phyloP scores from a whole-genome alignment of 371 early-diverging fungal genomes.

The Mucor sp. region DNA sequence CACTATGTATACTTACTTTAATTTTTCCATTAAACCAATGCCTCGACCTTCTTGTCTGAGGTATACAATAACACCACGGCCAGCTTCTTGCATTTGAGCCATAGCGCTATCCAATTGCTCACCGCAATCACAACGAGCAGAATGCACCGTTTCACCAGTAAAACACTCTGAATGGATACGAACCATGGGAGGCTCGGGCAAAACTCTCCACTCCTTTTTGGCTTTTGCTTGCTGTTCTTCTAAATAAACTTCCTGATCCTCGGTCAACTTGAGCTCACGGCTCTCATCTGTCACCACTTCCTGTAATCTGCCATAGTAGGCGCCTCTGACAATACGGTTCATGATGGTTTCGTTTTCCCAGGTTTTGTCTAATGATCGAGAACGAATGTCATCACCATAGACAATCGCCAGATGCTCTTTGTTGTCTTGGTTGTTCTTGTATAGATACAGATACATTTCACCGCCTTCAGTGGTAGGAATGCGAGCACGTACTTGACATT shows the following conservation, averaged over 20 bases:
- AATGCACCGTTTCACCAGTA: conserved; percentile 94
- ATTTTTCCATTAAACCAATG: conserved; percentile 91
- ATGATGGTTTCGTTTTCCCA: conserved; percentile 75
- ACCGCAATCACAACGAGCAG: conserved; percentile 95
- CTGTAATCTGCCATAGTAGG: conserved; percentile 65
- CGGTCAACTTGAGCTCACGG: conserved; percentile 32
- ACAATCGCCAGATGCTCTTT: conserved; percentile 95
- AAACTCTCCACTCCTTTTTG: conserved; percentile 30
- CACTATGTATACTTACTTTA: conserved; percentile 62
- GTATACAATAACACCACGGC: conserved; percentile 90
- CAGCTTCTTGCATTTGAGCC: conserved; percentile 81
- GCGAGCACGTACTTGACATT: conserved; percentile 83
- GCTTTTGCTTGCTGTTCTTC: conserved; percentile 43
- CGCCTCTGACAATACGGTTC: conserved; percentile 81
- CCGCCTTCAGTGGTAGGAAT: conserved; percentile 86
- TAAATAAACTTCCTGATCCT: conserved; percentile 39
- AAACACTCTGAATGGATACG: conserved; percentile 97
- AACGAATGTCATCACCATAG: conserved; percentile 81
- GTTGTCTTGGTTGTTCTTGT: conserved; percentile 80
- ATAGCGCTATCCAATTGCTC: conserved; percentile 94
- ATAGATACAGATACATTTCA: conserved; percentile 84
- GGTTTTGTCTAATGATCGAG: conserved; percentile 65
- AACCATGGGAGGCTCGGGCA: conserved; percentile 65
- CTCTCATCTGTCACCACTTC: conserved; percentile 50
- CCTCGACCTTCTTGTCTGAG: conserved; percentile 96